Evolutionary conservation across 345 rosid species (phyloP).

Genomic region (Mangifera indica): DNA sequence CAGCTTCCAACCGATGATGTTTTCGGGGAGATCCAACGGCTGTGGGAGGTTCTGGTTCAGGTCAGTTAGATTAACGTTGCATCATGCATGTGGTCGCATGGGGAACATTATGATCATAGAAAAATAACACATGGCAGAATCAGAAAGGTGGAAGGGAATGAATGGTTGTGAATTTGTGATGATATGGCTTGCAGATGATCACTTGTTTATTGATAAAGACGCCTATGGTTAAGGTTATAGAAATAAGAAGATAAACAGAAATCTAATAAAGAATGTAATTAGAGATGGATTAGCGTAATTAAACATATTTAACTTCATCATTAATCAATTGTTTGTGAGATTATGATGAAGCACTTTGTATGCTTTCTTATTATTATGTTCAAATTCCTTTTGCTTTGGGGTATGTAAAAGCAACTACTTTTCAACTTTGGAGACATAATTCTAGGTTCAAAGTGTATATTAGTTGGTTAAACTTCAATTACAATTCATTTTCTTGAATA

Average conservation of each 20-base stretch:
- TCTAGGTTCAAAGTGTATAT: too few relatives aligned
- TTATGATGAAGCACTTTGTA: too few relatives aligned
- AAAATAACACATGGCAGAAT: constrained; percentile 14
- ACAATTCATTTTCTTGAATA: too few relatives aligned
- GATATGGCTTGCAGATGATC: constrained; percentile 17
- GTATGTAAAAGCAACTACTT: too few relatives aligned
- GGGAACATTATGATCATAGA: neutral
- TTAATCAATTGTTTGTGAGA: too few relatives aligned
- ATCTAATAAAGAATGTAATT: neutral
- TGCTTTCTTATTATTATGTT: too few relatives aligned
- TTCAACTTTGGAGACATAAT: too few relatives aligned
- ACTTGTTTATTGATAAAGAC: constrained; percentile 14
- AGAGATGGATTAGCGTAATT: neutral
- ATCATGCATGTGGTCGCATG: neutral
- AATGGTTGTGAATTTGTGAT: constrained; percentile 10
- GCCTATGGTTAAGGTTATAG: constrained; percentile 13
- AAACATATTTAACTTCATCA: too few relatives aligned
- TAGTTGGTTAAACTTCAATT: too few relatives aligned
- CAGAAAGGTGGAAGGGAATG: neutral
- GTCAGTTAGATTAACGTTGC: constrained; percentile 2
- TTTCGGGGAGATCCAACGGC: constrained; percentile 73
- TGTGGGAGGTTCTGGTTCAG: constrained; percentile 59
- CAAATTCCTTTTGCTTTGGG: too few relatives aligned
- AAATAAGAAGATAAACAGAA: neutral
- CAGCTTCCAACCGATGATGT: constrained; percentile 85